Evolutionary conservation across 2,329 filamentous ascomycete species (phyloP).

Genomic region (Lecanosticta acicola): DNA sequence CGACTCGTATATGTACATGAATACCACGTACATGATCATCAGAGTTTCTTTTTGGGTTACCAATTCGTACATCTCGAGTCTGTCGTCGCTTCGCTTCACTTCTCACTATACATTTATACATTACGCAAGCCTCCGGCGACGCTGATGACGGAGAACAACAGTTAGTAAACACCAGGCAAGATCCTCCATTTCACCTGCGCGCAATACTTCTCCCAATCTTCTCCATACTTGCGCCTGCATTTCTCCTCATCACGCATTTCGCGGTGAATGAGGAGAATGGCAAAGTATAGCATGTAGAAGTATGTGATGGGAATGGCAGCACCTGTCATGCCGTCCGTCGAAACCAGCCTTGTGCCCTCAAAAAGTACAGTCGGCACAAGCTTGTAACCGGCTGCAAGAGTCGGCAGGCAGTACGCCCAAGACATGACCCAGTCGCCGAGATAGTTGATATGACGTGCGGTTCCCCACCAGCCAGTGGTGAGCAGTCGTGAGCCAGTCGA

Average conservation of each 20-base stretch:
- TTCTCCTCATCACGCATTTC: conserved; percentile 86
- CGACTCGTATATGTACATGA: too few species aligned
- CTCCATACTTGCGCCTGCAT: conserved; percentile 84
- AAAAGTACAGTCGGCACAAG: conserved; percentile 57
- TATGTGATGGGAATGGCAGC: conserved; percentile 88
- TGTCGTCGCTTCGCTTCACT: too few species aligned
- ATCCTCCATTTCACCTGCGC: conserved; percentile 76
- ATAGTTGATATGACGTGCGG: conserved; percentile 91
- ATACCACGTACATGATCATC: too few species aligned
- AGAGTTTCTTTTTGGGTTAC: too few species aligned
- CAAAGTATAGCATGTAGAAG: conserved; percentile 93
- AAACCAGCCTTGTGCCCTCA: conserved; percentile 55
- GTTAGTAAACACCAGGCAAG: conserved; percentile 74
- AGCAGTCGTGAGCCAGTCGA: conserved; percentile 74
- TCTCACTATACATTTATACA: not conserved
- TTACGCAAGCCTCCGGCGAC: too few species aligned
- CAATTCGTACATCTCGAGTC: too few species aligned
- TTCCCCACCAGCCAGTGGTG: conserved; percentile 87
- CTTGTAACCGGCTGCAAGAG: conserved; percentile 74
- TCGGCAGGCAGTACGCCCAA: conserved; percentile 85
- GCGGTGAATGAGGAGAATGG: conserved; percentile 75
- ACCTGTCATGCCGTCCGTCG: conserved; percentile 57
- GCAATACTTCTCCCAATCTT: conserved; percentile 87
- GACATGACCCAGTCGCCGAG: conserved; percentile 90
- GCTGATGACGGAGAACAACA: too few species aligned